A percentile compares a stretch with the other conserved stretches of the same genome.
These are phyloP conservation scores for Brasenia schreberi DNA, from an alignment of 164 flowering plant species.

Conservation along the genomic window DNA sequence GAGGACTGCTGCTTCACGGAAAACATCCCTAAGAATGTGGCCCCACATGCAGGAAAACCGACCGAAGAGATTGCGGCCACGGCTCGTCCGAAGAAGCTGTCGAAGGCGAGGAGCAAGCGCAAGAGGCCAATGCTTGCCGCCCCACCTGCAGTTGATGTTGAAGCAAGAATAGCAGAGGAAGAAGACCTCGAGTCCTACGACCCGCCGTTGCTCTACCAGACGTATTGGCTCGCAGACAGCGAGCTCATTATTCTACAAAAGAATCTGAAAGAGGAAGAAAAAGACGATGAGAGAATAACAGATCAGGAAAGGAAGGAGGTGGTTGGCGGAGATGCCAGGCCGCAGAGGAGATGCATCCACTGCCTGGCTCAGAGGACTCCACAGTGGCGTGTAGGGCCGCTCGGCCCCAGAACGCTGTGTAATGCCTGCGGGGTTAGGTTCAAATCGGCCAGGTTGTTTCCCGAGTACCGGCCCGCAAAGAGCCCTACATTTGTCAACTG, in stretches of 20 bases:
- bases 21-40: not conserved
- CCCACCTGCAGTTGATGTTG: conserved; percentile 2
- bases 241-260: conserved; percentile 31
- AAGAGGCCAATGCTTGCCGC: conserved; percentile 14
- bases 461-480: conserved; percentile 70
- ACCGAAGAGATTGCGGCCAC: conserved; percentile 3
- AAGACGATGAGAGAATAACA: conserved; percentile 1
- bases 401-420: conserved; percentile 62
- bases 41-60: conserved; percentile 1
- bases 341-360: conserved; percentile 52
- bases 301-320: not conserved
- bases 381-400: conserved; percentile 71
- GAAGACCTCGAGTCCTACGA: conserved; percentile 14
- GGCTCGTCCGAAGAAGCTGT: conserved; percentile 8
- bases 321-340: conserved; percentile 9
- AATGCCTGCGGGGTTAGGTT: conserved; percentile 78
- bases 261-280: not conserved
- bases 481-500: conserved; percentile 64
- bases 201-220: conserved; percentile 43
- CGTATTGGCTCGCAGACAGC: conserved; percentile 54
- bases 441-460: conserved; percentile 56
- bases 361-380: conserved; percentile 58
- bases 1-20: conserved; percentile 46
- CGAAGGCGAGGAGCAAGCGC: no score
- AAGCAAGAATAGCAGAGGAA: not conserved